phyloP scores from a whole-genome alignment of 2,329 filamentous ascomycete species.

The Rhytidhysteron rufulum region DNA sequence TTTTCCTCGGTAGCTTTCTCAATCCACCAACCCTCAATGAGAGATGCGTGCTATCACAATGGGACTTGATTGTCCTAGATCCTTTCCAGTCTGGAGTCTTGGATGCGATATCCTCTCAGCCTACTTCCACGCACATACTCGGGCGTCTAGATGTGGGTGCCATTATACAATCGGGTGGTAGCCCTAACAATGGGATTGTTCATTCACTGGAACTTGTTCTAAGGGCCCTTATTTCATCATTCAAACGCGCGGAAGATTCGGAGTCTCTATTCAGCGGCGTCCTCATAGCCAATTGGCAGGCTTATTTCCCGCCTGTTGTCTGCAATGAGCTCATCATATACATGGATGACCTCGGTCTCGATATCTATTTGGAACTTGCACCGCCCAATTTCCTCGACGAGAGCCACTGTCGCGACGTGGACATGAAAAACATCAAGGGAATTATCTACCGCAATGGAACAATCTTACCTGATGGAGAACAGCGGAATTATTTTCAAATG shows the following conservation, averaged over 20 bases:
- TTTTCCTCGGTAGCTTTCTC: conserved; percentile 23
- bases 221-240: conserved; percentile 17
- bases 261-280: conserved; percentile 38
- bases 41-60: conserved; percentile 14
- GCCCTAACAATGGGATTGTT: conserved; percentile 19
- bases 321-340: conserved; percentile 30
- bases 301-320: conserved; percentile 22
- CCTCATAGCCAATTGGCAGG: conserved; percentile 42
- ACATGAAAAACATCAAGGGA: conserved; percentile 33
- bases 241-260: conserved; percentile 18
- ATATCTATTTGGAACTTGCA: conserved; percentile 41
- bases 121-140: conserved; percentile 14
- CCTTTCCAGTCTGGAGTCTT: conserved; percentile 14
- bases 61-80: conserved; percentile 20
- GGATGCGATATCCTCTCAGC: conserved; percentile 18
- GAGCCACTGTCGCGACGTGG: conserved; percentile 30
- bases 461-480: conserved; percentile 39
- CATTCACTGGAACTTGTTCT: conserved; percentile 22
- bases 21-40: conserved; percentile 12
- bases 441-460: conserved; percentile 41
- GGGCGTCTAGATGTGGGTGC: background rate
- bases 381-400: conserved; percentile 37
- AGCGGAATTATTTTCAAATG: conserved; percentile 45
- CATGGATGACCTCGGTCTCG: conserved; percentile 33
- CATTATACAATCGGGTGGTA: conserved; percentile 8